Base-by-base conservation (phyloP, 345 rosid species). In the Corchorus olitorius region DNA sequence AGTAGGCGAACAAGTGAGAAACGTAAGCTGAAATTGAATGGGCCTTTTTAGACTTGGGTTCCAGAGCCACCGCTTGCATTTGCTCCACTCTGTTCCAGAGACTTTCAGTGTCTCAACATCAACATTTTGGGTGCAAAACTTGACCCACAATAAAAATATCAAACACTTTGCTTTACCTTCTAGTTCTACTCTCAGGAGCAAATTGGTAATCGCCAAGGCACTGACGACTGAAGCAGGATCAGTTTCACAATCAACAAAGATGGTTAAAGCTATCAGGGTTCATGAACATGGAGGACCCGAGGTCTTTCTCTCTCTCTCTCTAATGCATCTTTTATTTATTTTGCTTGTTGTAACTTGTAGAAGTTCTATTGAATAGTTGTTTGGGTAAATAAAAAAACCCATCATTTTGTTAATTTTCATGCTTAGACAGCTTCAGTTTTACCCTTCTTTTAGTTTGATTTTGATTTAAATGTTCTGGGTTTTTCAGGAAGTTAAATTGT, bases 271-370 rank as follows among this genome's bases (percentile, higher is more conserved):
- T 58, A 88, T 95, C 39, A 86, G 93, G 84, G 91, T 95, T 81
- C 88, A 90, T 80, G 92, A 95, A 85, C 86, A 83, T 20, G 99
- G 98, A 6, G 98, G 97, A 20, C 94, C 98, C 65, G 94, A 93
- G 98, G 98, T 91, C 19, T 75, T 8, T 35, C 6, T 64, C 1
- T 27, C 12, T 19, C 58, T 27, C 58, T 46, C 53, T 71, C 61
- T 48, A 0, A 1, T 55, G 5, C 46, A 27, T 27, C 27, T 27
- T 39, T 19, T 11, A 3, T 2, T 54, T 22, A 48, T 6, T 53
- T 52, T 63, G 14, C 43, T 34, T 34, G 22, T 60, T 63, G 19
- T 20, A 37, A 11, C 41, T 69, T 34, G 53, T 58, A 17, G 56
- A 20, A 76, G 34, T 43, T 56, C 61, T 50, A 3, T 65, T 49